These are phyloP conservation scores for Apiosordaria backusii DNA, from an alignment of 495 filamentous ascomycete species.

Conservation along the genomic window DNA sequence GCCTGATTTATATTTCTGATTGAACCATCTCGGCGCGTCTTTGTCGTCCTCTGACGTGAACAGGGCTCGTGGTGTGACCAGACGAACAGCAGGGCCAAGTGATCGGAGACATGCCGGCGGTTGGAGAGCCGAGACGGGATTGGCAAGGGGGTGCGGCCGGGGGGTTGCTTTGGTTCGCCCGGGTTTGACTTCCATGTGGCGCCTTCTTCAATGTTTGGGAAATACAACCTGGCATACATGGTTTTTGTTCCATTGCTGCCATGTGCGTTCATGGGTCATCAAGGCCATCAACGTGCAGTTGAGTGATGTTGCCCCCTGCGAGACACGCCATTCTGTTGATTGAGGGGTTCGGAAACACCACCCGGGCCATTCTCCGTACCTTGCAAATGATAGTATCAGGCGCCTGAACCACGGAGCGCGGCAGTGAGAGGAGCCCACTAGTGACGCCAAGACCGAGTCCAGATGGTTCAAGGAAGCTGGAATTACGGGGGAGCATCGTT, in stretches of 20 bases:
- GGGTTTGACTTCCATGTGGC: conserved; percentile 21
- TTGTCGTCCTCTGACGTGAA: conserved; percentile 7
- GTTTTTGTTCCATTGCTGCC: neutral
- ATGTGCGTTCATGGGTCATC: neutral
- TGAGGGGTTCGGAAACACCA: neutral
- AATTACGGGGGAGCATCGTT: neutral
- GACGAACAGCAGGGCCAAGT: conserved; percentile 10
- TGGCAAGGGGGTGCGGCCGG: conserved; percentile 16
- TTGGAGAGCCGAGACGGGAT: conserved; percentile 20
- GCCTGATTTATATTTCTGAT: conserved; percentile 8
- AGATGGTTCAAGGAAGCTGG: neutral
- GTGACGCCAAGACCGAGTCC: neutral
- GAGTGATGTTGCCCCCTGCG: too few relatives aligned
- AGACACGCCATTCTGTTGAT: neutral
- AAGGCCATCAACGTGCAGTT: neutral
- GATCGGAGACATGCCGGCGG: conserved; percentile 22
- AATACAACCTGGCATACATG: neutral
- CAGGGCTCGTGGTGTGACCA: conserved; percentile 12
- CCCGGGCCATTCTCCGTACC: neutral
- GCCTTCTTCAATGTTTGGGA: conserved; percentile 6
- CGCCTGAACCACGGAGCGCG: too few relatives aligned
- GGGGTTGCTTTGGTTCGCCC: conserved; percentile 6
- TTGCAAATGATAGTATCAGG: neutral
- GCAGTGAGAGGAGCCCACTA: neutral
- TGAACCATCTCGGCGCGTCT: neutral